These are phyloP conservation scores for Sabuloglossum arenarium DNA, from an alignment of 495 filamentous ascomycete genomes.

Conservation along the genomic window DNA sequence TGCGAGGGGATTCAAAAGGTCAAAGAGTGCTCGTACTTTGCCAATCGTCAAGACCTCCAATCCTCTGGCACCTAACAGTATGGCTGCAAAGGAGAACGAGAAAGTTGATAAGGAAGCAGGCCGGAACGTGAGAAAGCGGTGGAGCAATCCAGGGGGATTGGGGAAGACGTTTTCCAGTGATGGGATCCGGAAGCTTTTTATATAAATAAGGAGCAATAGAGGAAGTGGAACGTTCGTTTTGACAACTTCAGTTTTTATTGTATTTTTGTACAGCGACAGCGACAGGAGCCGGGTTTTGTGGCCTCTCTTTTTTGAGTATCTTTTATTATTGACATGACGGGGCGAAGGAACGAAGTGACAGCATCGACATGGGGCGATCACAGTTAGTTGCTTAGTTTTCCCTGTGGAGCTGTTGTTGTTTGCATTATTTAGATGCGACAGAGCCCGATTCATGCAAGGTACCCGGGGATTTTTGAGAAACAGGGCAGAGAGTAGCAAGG, in stretches of 20 bases:
- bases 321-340: neutral
- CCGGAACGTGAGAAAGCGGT: constrained; percentile 3
- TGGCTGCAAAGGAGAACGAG: neutral
- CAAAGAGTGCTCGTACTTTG: neutral
- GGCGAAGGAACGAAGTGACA: neutral
- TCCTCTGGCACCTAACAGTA: neutral
- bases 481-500: no score
- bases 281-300: no score
- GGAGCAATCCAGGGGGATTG: constrained; percentile 5
- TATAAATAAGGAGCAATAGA: neutral
- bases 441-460: neutral
- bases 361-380: neutral
- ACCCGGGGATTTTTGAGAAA: neutral
- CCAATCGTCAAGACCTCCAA: neutral
- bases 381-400: no score
- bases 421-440: neutral
- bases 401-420: no score
- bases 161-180: constrained; percentile 5
- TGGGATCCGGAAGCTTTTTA: constrained; percentile 5
- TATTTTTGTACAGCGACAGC: neutral
- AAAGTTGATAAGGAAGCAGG: neutral
- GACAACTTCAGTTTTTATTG: neutral
- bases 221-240: neutral
- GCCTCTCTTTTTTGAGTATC: neutral
- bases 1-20: neutral